Percentiles rank a stretch among this genome's conserved stretches.
Conservation (phyloP, 2,329 filamentous ascomycete species). For the Diaporthe citrichinensis region DNA sequence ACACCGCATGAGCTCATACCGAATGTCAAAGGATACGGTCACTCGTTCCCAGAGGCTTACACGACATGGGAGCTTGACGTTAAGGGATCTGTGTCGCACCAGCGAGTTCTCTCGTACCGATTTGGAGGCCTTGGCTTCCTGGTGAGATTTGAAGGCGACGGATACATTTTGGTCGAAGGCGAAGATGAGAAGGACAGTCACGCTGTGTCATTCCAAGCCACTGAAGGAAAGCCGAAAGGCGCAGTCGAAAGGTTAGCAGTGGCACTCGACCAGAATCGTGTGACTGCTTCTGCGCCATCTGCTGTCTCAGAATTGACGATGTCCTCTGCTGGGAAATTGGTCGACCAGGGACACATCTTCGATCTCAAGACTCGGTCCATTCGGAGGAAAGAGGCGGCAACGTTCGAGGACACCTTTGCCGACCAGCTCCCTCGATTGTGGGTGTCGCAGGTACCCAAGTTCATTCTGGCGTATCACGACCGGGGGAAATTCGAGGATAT, state of each 20-base stretch:
- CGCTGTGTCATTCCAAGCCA: too few species aligned
- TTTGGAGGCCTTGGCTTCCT: slow-evolving; percentile 67
- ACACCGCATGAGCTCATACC: slow-evolving; percentile 69
- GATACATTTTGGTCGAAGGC: slow-evolving; percentile 56
- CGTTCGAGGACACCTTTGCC: slow-evolving; percentile 32
- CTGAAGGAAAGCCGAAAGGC: not conserved
- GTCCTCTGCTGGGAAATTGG: slow-evolving; percentile 15
- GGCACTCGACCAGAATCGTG: slow-evolving; percentile 22
- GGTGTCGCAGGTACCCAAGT: slow-evolving; percentile 37
- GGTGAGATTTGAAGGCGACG: slow-evolving; percentile 72
- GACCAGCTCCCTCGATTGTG: slow-evolving; percentile 38
- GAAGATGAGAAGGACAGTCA: not conserved
- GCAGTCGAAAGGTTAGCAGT: slow-evolving; percentile 6
- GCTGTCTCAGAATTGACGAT: not conserved
- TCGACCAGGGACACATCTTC: slow-evolving; percentile 35
- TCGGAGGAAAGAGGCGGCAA: slow-evolving; percentile 23
- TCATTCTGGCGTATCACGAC: slow-evolving; percentile 39
- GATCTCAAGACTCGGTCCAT: slow-evolving; percentile 41
- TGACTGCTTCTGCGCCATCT: slow-evolving; percentile 17
- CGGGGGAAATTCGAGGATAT: slow-evolving; percentile 38
- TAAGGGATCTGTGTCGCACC: slow-evolving; percentile 70
- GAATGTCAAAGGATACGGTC: slow-evolving; percentile 72
- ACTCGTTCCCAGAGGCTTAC: slow-evolving; percentile 76
- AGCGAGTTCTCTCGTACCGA: slow-evolving; percentile 71
- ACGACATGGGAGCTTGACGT: slow-evolving; percentile 73